Evolutionary conservation across 164 flowering plant genomes (phyloP).

Genomic region (Sedum album): DNA sequence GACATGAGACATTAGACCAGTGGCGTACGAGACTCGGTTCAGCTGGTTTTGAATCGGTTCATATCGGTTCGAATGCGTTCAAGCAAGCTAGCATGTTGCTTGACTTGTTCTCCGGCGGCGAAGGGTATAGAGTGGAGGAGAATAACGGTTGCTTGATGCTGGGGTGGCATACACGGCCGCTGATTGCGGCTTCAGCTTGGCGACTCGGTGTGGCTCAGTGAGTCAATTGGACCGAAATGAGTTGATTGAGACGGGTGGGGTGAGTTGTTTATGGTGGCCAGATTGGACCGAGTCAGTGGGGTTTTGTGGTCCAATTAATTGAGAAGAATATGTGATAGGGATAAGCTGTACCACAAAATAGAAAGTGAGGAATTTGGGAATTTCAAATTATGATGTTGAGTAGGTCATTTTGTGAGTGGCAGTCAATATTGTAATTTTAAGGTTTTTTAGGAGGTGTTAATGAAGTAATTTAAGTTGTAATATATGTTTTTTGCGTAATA

Average conservation of each 20-base stretch:
- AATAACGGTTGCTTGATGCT: slow-evolving; percentile 40
- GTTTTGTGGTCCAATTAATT: not conserved
- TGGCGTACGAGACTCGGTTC: slow-evolving; percentile 35
- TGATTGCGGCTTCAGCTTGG: slow-evolving; percentile 58
- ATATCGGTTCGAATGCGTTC: slow-evolving; percentile 46
- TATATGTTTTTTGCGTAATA: not conserved
- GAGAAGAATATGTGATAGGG: slow-evolving; percentile 7
- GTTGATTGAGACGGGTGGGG: not conserved
- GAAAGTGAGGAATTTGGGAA: not conserved
- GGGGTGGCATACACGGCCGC: slow-evolving; percentile 54
- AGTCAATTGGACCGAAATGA: slow-evolving; percentile 5
- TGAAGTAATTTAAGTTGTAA: not conserved
- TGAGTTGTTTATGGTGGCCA: not conserved
- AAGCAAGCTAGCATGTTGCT: slow-evolving; percentile 53
- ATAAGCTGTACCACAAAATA: not conserved
- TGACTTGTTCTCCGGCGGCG: slow-evolving; percentile 40
- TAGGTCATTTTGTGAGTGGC: slow-evolving; percentile 3
- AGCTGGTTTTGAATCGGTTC: slow-evolving; percentile 39
- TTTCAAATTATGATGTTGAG: slow-evolving; percentile 1
- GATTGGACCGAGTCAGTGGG: slow-evolving; percentile 9
- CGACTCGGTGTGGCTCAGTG: slow-evolving; percentile 22
- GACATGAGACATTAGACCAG: slow-evolving; percentile 43
- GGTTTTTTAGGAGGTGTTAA: not conserved
- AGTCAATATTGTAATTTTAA: slow-evolving; percentile 1
- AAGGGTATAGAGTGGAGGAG: slow-evolving; percentile 53